Base-by-base conservation (phyloP, 2,329 filamentous ascomycete species). In the Escovopsis weberi region DNA sequence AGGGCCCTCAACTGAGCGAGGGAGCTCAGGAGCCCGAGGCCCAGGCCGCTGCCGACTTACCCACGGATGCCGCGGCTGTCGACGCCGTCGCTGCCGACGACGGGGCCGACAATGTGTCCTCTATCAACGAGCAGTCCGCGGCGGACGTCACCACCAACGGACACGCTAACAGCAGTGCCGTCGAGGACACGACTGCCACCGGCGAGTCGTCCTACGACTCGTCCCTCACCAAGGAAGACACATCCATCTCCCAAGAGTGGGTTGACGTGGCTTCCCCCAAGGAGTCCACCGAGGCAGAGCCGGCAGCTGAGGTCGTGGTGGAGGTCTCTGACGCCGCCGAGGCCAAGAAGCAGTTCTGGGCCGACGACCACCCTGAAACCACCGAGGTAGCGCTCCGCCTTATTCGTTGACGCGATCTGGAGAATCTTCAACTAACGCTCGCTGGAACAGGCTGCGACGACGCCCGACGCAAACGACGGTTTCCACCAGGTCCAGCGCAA, bases 201-300 rank as follows among this genome's bases (percentile, higher is more conserved):
- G 26, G 78, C 70, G 79, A 78, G 55, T 73, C 70, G 48, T 75
- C 80, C 50, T 85, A 78, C 80, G 80, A 85, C 51, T 50, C 56
- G 28, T 9, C 8, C 7, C 4, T 9, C 28, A 53, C 51, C 40
- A 69, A 68, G 47, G 42, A 37, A 7, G 64, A 67, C 41, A 52
- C 63, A 44, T 61, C 63, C 30, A 55, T 61, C 43, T 74, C 72
- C 2, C 72, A 75, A 57, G 83, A 88, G 50, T 91, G 85, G 75
- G 81, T 93, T 46, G 62, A 68, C 43, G 62, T 70, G 4, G 77
- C 86, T 58, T 69, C 85, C 37, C 77, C 85, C 41, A 77, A 81
- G 44, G 76, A 88, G 55, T 73, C 80, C 38, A 65, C 75, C 41
- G 86, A 93, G 68, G 80, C 82, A 5, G 84, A 91, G 47, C 76